Conservation (phyloP, 169 alveolate species). For the Amoebophrya sp. region DNA sequence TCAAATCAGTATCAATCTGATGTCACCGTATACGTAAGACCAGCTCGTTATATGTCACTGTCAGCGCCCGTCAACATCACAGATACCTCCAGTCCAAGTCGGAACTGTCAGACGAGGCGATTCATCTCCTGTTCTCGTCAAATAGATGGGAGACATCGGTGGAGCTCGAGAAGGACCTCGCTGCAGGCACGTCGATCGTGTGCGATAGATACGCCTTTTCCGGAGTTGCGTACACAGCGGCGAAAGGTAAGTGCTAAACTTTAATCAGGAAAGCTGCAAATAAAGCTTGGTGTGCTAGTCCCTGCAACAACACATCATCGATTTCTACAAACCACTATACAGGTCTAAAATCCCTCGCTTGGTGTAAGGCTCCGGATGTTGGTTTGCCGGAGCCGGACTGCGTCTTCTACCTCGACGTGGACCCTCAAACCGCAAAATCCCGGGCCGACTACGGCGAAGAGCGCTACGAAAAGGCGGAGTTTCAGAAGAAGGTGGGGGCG, state of each 20-base stretch:
- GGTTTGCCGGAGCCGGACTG: neutral
- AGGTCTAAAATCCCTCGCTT: neutral
- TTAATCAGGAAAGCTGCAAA: no score
- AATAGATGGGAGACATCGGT: neutral
- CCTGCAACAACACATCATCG: no score
- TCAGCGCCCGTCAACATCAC: no score
- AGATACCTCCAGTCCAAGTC: neutral
- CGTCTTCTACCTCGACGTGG: neutral
- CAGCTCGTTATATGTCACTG: no score
- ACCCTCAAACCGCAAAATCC: neutral
- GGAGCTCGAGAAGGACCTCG: neutral
- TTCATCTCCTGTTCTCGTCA: neutral
- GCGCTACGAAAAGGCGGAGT: neutral
- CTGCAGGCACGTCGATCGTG: neutral
- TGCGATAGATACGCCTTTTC: neutral
- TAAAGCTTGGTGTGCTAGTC: no score
- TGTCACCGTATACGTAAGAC: no score
- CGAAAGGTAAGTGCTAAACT: neutral
- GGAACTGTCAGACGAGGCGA: neutral
- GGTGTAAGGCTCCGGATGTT: neutral
- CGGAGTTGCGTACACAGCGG: neutral
- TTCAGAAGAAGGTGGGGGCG: neutral
- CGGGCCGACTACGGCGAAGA: neutral
- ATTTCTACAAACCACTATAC: no score
- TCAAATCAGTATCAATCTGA: no score